Base-by-base conservation (phyloP, 345 rosid genomes). In the Syzygium aqueum region DNA sequence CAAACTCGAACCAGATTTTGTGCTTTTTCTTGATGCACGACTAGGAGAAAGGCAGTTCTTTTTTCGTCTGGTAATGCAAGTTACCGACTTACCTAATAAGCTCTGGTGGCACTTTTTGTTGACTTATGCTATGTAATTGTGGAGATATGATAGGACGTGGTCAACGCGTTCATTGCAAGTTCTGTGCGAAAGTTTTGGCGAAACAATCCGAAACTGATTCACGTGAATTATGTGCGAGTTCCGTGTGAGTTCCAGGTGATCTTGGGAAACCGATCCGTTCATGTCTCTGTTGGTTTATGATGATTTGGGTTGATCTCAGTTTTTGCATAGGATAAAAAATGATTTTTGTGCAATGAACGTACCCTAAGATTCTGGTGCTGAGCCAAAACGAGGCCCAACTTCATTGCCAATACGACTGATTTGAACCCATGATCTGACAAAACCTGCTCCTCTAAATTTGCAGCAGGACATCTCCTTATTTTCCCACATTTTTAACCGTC, bases 401-500 rank as follows among this genome's bases (percentile, higher is more conserved):
- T 52, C 53, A 14, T 86, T 93, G 90, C 91, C 92, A 5, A 43
- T 43, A 43, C 46, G 46, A 43, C 46, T 6, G 7, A 43, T 43
- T 43, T 43, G 46, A 43, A 43, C 7, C 46, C 46, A 43, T 43
- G 46, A 43, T 43, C 46, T 43, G 46, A 43, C 46, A 43, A 43
- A 43, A 43, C 46, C 46, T 43, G 46, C 7, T 43, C 46, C 7
- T 43, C 46, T 6, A 43, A 43, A 43, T 43, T 43, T 43, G 46
- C 46, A 43, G 46, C 46, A 43, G 7, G 46, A 1, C 46, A 5
- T 1, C 46, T 43, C 94, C 92, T 88, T 73, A 88, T 37, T 10
- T 93, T 91, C 98, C 96, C 53, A 5, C 7, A 43, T 52, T 52
- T 52, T 94, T 88, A 43, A 5, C 46, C 46, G 46, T 43, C 46